These are phyloP conservation scores for Pistacia atlantica DNA, from an alignment of 345 rosid species.

Conservation along the genomic window DNA sequence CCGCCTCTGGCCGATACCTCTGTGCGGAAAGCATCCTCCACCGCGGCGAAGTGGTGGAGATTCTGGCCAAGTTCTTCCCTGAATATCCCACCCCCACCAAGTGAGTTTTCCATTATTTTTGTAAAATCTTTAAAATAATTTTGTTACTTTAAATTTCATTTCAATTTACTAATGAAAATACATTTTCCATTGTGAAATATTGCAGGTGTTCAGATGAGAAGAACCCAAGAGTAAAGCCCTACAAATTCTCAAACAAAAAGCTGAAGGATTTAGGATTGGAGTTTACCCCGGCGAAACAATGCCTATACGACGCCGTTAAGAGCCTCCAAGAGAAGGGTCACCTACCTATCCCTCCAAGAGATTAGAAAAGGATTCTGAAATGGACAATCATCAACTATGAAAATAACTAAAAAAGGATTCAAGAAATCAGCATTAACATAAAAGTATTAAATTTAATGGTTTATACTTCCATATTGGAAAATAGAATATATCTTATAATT, in stretches of 20 bases:
- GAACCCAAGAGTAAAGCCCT: conserved; percentile 74
- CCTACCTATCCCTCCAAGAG: conserved; percentile 53
- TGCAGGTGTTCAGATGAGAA: conserved; percentile 84
- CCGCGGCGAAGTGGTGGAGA: conserved; percentile 95
- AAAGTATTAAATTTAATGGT: too few species aligned
- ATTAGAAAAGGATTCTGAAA: too few species aligned
- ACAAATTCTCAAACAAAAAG: conserved; percentile 82
- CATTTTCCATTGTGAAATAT: too few species aligned
- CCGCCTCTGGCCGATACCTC: conserved; percentile 94
- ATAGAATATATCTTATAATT: too few species aligned
- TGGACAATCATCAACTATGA: too few species aligned
- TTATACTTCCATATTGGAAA: too few species aligned
- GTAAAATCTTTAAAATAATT: too few species aligned
- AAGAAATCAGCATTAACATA: too few species aligned
- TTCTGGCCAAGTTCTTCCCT: conserved; percentile 84
- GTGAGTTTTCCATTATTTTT: conserved; percentile 31
- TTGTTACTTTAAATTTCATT: too few species aligned
- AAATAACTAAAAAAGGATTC: too few species aligned
- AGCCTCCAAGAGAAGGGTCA: conserved; percentile 89
- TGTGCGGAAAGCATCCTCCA: conserved; percentile 88
- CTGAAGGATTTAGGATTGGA: conserved; percentile 79
- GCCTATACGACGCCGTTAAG: conserved; percentile 86
- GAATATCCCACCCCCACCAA: conserved; percentile 90
- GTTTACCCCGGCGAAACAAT: conserved; percentile 76
- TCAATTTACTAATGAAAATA: too few species aligned